Conservation (phyloP, 768 basidiomycete species). For the Exsudoporus frostii region DNA sequence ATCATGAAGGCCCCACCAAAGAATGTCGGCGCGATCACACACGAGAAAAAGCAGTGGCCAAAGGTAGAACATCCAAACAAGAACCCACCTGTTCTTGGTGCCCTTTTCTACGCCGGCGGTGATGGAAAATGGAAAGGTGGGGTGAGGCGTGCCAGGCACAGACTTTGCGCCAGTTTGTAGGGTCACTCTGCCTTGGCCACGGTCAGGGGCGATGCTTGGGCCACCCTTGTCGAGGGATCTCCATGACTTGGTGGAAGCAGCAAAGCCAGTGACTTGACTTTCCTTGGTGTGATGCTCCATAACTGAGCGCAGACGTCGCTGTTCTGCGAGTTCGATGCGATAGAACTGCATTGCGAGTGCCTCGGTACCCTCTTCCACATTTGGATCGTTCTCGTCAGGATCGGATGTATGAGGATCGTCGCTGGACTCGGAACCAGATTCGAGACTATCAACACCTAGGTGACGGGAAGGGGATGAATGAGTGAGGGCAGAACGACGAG, state of each 20-base stretch:
- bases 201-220: not conserved
- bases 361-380: constrained; percentile 68
- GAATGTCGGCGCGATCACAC: not conserved
- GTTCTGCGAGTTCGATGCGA: constrained; percentile 87
- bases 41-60: not conserved
- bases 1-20: not conserved
- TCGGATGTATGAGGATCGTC: constrained; percentile 33
- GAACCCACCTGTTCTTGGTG: constrained; percentile 77
- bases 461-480: constrained; percentile 10
- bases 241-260: constrained; percentile 6
- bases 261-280: constrained; percentile 25
- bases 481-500: constrained; percentile 43
- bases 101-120: constrained; percentile 96
- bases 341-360: constrained; percentile 91
- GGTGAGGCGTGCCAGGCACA: constrained; percentile 18
- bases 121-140: constrained; percentile 80
- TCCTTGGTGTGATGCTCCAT: constrained; percentile 89
- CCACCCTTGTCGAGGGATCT: constrained; percentile 1
- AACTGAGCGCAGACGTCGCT: constrained; percentile 80
- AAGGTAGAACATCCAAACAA: not conserved
- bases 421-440: constrained; percentile 34
- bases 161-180: constrained; percentile 14
- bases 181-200: not conserved
- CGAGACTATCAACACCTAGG: constrained; percentile 16
- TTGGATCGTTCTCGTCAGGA: constrained; percentile 35